Base-by-base conservation (phyloP, 2,329 filamentous ascomycete species). In the Paracorniculantispora psalliotae region DNA sequence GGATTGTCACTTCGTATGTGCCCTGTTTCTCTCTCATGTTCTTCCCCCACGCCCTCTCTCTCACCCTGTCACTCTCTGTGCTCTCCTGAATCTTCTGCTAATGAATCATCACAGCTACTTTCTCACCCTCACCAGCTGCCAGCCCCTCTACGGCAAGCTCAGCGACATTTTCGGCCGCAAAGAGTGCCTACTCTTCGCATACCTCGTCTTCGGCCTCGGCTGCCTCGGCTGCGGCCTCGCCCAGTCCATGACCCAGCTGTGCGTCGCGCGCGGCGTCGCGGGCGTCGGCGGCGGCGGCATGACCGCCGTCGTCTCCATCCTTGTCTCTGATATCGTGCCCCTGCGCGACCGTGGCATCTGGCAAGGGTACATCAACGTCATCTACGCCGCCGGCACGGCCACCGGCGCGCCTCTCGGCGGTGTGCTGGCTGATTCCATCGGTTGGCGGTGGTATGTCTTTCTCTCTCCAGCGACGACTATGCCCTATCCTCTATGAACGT, bases 391-490 rank as follows among this genome's bases (percentile, higher is more conserved):
- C 19, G 90, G 89, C n/a, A 81, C 87, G 3, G 83, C 84, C 5
- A 78, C 80, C 5, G 90, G 90, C 2, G 89, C 86, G 4, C 88
- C 89, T 0, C 64, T 93, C 0, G 90, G 84, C 63, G 89, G 90
- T 2, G 69, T 90, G 7, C 71, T 92, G n/a, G 83, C 88, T 0
- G 89, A 92, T 69, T 83, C 79, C 4, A 80, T 92, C 54, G 88
- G 89, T 35, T 92, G 89, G 89, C 77, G 89, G 63, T 91, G 88
- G 86, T 85, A 73, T 68, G 76, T 67, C n/a, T n/a, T n/a, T n/a
- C n/a, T n/a, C n/a, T n/a, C n/a, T n/a, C n/a, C n/a, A n/a, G n/a
- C n/a, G n/a, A n/a, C n/a, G n/a, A n/a, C n/a, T n/a, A n/a, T n/a
- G n/a, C n/a, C n/a, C n/a, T n/a, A n/a, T 37, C 52, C 25, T 44